Evolutionary conservation across 768 basidiomycete genomes (phyloP).

Genomic region (Mrakia blollopis): DNA sequence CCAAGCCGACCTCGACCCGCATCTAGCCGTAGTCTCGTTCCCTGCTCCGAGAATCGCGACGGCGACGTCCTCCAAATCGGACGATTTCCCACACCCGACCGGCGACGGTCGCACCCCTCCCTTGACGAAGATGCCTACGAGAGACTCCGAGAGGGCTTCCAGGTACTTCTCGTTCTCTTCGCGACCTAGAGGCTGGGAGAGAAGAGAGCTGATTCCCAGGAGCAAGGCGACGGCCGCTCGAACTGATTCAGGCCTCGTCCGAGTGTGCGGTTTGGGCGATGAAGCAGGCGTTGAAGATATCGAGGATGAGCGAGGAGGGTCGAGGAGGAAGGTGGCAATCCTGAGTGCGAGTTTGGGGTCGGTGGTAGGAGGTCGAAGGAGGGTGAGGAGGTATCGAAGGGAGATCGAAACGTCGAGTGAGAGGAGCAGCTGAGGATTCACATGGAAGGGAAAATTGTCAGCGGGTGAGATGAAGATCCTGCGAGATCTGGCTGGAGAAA

Average conservation of each 20-base stretch:
- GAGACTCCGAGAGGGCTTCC: not conserved
- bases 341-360: not conserved
- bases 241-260: not conserved
- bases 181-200: not conserved
- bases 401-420: not conserved
- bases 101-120: conserved; percentile 6
- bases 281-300: not conserved
- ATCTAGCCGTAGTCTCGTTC: not conserved
- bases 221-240: not conserved
- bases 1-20: conserved; percentile 6
- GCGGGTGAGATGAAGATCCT: not conserved
- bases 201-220: not conserved
- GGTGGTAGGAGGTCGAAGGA: not conserved
- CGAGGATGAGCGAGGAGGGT: not conserved
- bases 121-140: conserved; percentile 19
- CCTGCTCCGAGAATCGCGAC: not conserved
- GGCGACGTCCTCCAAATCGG: conserved; percentile 1
- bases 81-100: not conserved
- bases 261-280: not conserved
- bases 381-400: not conserved
- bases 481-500: not conserved
- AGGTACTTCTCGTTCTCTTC: not conserved
- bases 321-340: not conserved
- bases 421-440: not conserved
- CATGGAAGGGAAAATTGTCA: not conserved